Base-by-base conservation (phyloP, 805 yeast species). In the Yamadazyma scolyti region DNA sequence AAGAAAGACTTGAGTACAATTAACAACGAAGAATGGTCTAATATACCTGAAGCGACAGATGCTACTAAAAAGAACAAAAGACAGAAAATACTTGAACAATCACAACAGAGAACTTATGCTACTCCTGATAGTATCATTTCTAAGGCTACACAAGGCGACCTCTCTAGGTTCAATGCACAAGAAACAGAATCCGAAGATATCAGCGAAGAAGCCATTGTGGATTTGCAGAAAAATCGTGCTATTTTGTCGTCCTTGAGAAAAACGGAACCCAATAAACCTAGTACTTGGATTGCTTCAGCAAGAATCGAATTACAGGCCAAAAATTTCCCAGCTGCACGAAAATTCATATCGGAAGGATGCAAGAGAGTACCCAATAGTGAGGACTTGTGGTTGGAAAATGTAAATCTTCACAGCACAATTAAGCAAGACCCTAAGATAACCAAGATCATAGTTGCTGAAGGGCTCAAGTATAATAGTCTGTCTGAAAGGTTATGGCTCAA, bases 251-350 rank as follows among this genome's bases (percentile, higher is more conserved):
- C 87, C 3, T 69, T 84, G 41, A 67, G 94, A 20, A 75, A 73
- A 41, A 61, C 86, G 0, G 82, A 85, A 44, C 96, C 97, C 0
- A 56, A 60, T 24, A 80, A 78, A 36, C 73, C 95, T 0, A 73
- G 74, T 28, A 84, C 82, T 4, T 90, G 96, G 95, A 82, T 90
- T 14, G 86, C 94, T 0, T 75, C 87, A 28, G 94, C 96, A 0
- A 58, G 86, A 27, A 51, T 87, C 7, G 97, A 90, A 48, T 82
- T 75, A 42, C 71, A 69, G 26, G 81, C 79, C 1, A 68, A 68
- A 25, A 77, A 76, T 30, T 62, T 65, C 32, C 58, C 58, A 4
- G 55, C 55, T 9, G 96, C 97, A 0, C 71, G 72, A 31, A 57
- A 56, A 14, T 39, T 83, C 10, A 79, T 88, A 5, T 65, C 65